Evolutionary conservation across 2,329 filamentous ascomycete species (phyloP).

Genomic region (Beauveria sp.): DNA sequence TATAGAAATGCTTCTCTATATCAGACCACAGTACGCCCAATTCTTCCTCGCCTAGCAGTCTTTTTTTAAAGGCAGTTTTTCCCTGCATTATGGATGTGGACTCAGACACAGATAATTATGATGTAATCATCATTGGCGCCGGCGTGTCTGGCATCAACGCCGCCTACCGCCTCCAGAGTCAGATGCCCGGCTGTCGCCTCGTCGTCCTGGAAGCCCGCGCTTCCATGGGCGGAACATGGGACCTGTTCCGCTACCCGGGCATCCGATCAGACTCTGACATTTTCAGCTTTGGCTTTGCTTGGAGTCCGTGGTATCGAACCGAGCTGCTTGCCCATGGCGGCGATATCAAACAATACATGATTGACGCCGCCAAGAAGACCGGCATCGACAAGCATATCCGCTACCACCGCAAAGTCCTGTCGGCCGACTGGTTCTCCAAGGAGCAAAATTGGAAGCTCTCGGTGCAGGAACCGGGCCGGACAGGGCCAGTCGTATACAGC

Average conservation of each 20-base stretch:
- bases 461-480: not conserved
- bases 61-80: too few species aligned
- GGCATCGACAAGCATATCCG: constrained; percentile 33
- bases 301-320: constrained; percentile 57
- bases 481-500: constrained; percentile 20
- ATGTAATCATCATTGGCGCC: constrained; percentile 53
- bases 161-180: constrained; percentile 55
- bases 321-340: constrained; percentile 41
- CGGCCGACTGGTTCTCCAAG: not conserved
- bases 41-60: too few species aligned
- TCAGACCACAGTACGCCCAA: too few species aligned
- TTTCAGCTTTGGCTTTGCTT: constrained; percentile 53
- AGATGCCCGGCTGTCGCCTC: constrained; percentile 44
- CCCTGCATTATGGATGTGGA: too few species aligned
- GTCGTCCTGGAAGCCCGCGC: constrained; percentile 50
- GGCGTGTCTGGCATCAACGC: constrained; percentile 53
- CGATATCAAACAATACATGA: constrained; percentile 42
- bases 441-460: not conserved
- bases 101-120: not conserved
- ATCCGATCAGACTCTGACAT: constrained; percentile 55
- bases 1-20: too few species aligned
- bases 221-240: constrained; percentile 64
- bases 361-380: constrained; percentile 34
- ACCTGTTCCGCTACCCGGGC: constrained; percentile 63
- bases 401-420: not conserved